Evolutionary conservation across 2,329 filamentous ascomycete species (phyloP), one percentile per base, ranked within the genome.

Genomic region (Bisporella sp.): DNA sequence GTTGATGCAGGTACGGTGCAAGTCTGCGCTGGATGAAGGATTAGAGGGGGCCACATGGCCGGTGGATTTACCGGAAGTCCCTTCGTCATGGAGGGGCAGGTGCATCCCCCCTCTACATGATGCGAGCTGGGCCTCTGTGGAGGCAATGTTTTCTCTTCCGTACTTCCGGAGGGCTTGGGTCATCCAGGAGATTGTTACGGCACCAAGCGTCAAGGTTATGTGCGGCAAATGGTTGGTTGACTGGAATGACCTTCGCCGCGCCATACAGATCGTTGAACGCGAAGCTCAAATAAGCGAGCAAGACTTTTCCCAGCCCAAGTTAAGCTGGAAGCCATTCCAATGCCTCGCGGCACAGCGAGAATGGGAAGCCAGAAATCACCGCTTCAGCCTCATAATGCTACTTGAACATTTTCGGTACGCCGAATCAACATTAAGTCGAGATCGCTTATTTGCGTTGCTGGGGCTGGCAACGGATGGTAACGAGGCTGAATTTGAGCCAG

Each of bases 181-280:
- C n/a, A 33, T 53, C 7, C 51, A 53, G 41, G 51, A 53, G 40
- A 29, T 53, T 31, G 51, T 53, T 28, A 11, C 28, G 9, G 47
- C 50, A 5, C 7, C 37, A 4, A 44, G 46, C 32, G 47, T 45
- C 5, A 4, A 13, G 5, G 37, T 53, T n/a, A 9, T 49, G 21
- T 53, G 50, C 40, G 47, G 50, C 4, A 29, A 33, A 21, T 44
- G 31, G 31, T 13, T 32, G 5, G 28, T 50, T 28, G 29, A 46
- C 35, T 53, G 50, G 50, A 37, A 52, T 31, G 31, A 45, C 33
- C 5, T 52, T 12, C 41, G 32, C 40, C 7, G 8, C 6, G 46
- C 39, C 4, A 6, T 52, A 11, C 35, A 41, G 37, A 45, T 48
- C 30, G 9, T n/a, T 33, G 32, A 46, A 30, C 8, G 41, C 6